Evolutionary conservation across 768 basidiomycete species (phyloP).

Genomic region (Crassisporium funariophilum): DNA sequence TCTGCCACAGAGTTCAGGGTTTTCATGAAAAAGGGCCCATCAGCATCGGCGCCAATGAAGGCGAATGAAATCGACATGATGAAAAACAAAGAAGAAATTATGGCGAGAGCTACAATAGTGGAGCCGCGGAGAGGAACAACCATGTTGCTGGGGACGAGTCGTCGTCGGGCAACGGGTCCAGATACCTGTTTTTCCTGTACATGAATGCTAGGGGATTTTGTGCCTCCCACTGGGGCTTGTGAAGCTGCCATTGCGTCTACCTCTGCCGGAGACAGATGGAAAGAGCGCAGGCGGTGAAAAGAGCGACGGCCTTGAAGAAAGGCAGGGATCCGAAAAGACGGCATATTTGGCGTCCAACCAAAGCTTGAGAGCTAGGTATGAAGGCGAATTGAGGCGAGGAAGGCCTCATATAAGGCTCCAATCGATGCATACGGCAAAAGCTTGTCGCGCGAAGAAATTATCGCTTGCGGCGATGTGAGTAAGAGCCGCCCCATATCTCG

Average conservation of each 20-base stretch:
- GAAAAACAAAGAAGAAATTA: constrained; percentile 50
- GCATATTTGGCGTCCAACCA: constrained; percentile 20
- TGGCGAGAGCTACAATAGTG: constrained; percentile 35
- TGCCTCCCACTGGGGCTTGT: constrained; percentile 26
- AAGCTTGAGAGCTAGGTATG: constrained; percentile 7
- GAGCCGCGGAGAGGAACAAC: constrained; percentile 31
- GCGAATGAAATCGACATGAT: constrained; percentile 48
- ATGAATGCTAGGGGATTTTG: constrained; percentile 16
- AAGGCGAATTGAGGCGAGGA: constrained; percentile 2
- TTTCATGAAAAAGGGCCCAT: constrained; percentile 41
- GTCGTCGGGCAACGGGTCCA: background rate
- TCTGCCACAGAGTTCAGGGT: constrained; percentile 42
- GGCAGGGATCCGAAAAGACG: constrained; percentile 31
- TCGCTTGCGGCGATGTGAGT: constrained; percentile 18
- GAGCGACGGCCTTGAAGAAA: constrained; percentile 35
- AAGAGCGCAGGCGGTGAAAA: constrained; percentile 43
- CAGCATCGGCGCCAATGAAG: constrained; percentile 47
- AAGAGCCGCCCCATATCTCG: constrained; percentile 12
- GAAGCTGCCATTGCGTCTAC: constrained; percentile 17
- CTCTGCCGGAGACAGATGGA: constrained; percentile 39
- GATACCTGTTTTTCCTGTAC: background rate
- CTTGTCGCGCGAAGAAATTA: constrained; percentile 2
- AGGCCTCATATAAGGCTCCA: constrained; percentile 18
- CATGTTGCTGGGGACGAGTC: constrained; percentile 18
- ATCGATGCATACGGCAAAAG: constrained; percentile 6